Evolutionary conservation across 2,329 filamentous ascomycete genomes (phyloP).

Genomic region (Rutstroemia sydowiana): DNA sequence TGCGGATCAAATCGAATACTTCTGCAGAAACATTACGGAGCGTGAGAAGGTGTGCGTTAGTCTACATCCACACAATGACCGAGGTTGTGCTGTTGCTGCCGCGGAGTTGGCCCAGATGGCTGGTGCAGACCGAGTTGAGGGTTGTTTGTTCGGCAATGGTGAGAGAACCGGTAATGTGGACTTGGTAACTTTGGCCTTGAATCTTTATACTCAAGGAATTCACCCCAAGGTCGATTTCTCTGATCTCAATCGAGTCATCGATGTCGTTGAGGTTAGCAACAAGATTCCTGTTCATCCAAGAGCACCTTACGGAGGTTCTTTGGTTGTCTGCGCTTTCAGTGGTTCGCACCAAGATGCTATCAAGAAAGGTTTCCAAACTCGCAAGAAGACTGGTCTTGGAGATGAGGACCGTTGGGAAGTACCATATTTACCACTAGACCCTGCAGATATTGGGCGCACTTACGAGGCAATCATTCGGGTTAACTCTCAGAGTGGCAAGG

Average conservation of each 20-base stretch:
- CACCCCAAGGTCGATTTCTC: conserved; percentile 84
- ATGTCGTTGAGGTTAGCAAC: conserved; percentile 83
- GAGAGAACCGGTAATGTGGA: conserved; percentile 96
- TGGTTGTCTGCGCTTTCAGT: conserved; percentile 89
- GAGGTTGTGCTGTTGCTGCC: conserved; percentile 82
- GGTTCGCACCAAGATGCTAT: conserved; percentile 94
- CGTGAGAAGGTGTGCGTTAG: conserved; percentile 83
- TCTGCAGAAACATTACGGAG: conserved; percentile 77
- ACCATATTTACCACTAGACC: conserved; percentile 89
- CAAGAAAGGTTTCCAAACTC: conserved; percentile 78
- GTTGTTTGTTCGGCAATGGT: conserved; percentile 89
- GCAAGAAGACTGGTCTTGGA: conserved; percentile 47
- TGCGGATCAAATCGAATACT: conserved; percentile 94
- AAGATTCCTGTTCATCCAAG: conserved; percentile 91
- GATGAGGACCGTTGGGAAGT: conserved; percentile 59
- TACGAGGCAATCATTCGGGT: conserved; percentile 97
- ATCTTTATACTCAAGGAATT: conserved; percentile 91
- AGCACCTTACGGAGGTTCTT: conserved; percentile 81
- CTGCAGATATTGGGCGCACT: conserved; percentile 87
- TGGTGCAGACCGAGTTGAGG: conserved; percentile 88
- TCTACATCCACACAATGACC: conserved; percentile 90
- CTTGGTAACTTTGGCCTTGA: conserved; percentile 83
- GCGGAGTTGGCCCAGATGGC: conserved; percentile 95
- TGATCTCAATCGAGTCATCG: conserved; percentile 77
- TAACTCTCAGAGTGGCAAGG: conserved; percentile 94